Base-by-base conservation (phyloP, 2,329 filamentous ascomycete genomes). In the Rhynchosporium secalis region DNA sequence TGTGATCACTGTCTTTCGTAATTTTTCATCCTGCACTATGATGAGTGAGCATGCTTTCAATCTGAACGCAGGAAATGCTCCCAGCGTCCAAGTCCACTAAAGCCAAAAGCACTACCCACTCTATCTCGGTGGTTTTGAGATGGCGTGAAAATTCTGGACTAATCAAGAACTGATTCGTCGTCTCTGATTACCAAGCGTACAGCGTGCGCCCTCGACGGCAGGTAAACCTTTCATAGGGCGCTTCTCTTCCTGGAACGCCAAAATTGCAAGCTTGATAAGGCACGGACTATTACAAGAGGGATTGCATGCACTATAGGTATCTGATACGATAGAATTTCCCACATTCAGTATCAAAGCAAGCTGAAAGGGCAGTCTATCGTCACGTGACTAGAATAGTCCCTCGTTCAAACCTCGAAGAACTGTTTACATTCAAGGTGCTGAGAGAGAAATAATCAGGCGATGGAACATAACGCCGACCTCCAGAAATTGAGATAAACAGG, bases 401-500 rank as follows among this genome's bases (percentile, higher is more conserved):
- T 20, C 20, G 20, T 20, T 20, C 20, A 20, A 20, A 20, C 20
- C 20, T 20, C 20, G 20, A 20, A 20, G 20, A 20, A 20, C 20
- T 20, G 20, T 20, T 20, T 20, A 20, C 20, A 20, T 20, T 20
- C 20, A 20, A 20, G 20, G 20, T 20, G 20, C 20, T 20, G 20
- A 20, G 20, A 20, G 20, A 20, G 20, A 20, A 20, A 20, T 20
- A 20, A 20, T 20, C 20, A 20, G 20, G 20, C 20, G 20, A 20
- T 20, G 20, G 20, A 20, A 20, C 20, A 20, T 20, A 20, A 20
- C 20, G 20, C 20, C 20, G 20, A 20, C 20, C 20, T 20, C 20
- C 45, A 26, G 46, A 60, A 2, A 57, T 31, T 5, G n/a, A 0
- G 72, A 65, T 0, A 70, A 71, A 2, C 5, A 58, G 5, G n/a